A percentile compares a stretch with the other conserved stretches of the same genome.
Conservation (phyloP, 2,329 filamentous ascomycete genomes). For the Monosporascus cannonballus region DNA sequence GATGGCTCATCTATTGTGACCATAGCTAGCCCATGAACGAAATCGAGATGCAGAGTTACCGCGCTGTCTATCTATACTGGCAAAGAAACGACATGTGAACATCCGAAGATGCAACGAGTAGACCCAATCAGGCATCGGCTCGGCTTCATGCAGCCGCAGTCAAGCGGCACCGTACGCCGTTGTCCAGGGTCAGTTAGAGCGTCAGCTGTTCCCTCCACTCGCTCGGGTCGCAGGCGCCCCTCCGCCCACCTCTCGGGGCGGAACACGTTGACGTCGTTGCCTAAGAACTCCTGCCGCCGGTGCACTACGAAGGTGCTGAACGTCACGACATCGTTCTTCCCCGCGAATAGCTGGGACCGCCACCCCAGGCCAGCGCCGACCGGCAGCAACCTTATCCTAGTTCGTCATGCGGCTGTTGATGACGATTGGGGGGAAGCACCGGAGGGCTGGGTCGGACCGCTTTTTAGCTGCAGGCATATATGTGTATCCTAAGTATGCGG, state of each 20-base stretch:
- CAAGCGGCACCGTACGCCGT: conserved; percentile 13
- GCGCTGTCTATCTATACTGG: neutral
- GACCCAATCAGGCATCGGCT: neutral
- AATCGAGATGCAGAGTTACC: too few species aligned
- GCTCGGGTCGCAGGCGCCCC: conserved; percentile 16
- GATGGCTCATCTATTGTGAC: too few species aligned
- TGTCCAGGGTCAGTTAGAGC: conserved; percentile 14
- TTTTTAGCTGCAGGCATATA: neutral
- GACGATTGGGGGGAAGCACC: conserved; percentile 46
- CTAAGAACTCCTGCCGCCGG: conserved; percentile 31
- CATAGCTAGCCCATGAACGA: too few species aligned
- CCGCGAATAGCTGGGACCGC: conserved; percentile 41
- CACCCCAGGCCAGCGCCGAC: conserved; percentile 45
- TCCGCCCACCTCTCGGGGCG: conserved; percentile 36
- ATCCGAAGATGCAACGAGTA: too few species aligned
- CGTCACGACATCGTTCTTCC: conserved; percentile 37
- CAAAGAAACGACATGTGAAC: too few species aligned
- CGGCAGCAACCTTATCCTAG: conserved; percentile 31
- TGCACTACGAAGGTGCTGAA: conserved; percentile 40
- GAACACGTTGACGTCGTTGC: conserved; percentile 31
- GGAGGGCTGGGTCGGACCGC: conserved; percentile 29
- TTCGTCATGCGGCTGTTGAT: conserved; percentile 40
- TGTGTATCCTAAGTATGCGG: neutral
- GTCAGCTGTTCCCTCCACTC: conserved; percentile 15
- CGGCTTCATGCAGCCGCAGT: conserved; percentile 4